These are phyloP conservation scores for Pyrenochaeta sp. DNA, from an alignment of 2,329 filamentous ascomycete genomes.

Conservation along the genomic window DNA sequence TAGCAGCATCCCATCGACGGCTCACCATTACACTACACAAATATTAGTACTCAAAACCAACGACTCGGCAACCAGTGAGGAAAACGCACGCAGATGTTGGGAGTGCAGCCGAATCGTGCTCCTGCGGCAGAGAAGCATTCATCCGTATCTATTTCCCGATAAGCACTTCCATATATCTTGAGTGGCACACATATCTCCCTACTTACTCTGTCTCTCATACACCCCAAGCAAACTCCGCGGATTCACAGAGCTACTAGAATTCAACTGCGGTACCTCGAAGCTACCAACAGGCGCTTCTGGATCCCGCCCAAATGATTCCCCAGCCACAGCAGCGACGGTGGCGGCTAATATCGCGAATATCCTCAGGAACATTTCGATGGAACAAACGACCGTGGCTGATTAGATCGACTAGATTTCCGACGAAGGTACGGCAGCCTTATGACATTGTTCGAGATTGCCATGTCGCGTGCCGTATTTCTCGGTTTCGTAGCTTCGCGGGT, in stretches of 20 bases:
- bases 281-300: neutral
- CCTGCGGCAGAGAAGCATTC: neutral
- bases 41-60: neutral
- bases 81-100: neutral
- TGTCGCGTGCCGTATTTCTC: neutral
- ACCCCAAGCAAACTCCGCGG: neutral
- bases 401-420: neutral
- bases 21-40: neutral
- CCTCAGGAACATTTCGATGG: neutral
- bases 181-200: neutral
- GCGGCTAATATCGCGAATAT: neutral
- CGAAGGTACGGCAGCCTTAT: neutral
- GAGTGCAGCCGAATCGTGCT: neutral
- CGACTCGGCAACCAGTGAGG: neutral
- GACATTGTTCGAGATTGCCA: neutral
- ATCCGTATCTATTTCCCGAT: neutral
- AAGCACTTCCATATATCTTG: neutral
- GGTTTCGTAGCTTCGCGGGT: neutral
- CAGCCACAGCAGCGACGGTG: neutral
- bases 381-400: no score
- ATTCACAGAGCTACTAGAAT: neutral
- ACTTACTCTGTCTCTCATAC: neutral
- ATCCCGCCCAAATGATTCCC: neutral
- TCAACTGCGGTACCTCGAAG: neutral
- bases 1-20: conserved; percentile 1